Evolutionary conservation across 1,139 yeast genomes (phyloP), one percentile per base, ranked within the genome.

Genomic region (Taphrina confusa): DNA sequence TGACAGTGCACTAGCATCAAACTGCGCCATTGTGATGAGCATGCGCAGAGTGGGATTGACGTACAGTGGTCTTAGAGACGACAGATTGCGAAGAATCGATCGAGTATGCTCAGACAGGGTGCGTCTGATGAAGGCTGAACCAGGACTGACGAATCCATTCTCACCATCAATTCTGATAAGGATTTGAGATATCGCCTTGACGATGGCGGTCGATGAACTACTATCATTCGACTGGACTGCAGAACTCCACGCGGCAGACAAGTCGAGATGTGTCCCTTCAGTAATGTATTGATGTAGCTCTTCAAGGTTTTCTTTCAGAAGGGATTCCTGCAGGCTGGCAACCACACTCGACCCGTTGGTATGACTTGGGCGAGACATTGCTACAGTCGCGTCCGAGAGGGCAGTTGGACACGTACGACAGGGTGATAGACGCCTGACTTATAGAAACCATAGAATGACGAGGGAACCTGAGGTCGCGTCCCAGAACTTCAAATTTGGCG

Each of bases 81-180:
- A 80, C 47, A 90, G 74, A 23, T 87, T 83, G 67, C 95, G 77
- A 71, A 87, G 87, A 3, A 90, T 74, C 22, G 83, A 79, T 67
- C 84, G 86, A 52, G 80, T 71, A 68, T 86, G 81, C 60, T 77
- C 79, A 1, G 77, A 75, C 18, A 89, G 71, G 8, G 89, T 72
- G 20, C 79, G 79, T 34, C 71, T 65, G 36, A 70, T 77, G 61
- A 84, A 80, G 54, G 82, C 71, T 4, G 74, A 72, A 1, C 73
- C 76, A 25, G 78, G 75, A 51, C 67, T 61, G 22, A 34, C 23
- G 44, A 34, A 54, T 23, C 63, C 70, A 56, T 62, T 61, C 30
- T 66, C 68, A 14, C 57, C 63, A 14, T 66, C 47, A 60, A 69
- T 66, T n/a, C 68, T 63, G 39, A 66, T 64, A 14, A 70, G 34